Percentiles rank a stretch among this genome's conserved stretches.
These are phyloP conservation scores for Leptographium radiaticola DNA, from an alignment of 2,329 filamentous ascomycete species.

Conservation along the genomic window DNA sequence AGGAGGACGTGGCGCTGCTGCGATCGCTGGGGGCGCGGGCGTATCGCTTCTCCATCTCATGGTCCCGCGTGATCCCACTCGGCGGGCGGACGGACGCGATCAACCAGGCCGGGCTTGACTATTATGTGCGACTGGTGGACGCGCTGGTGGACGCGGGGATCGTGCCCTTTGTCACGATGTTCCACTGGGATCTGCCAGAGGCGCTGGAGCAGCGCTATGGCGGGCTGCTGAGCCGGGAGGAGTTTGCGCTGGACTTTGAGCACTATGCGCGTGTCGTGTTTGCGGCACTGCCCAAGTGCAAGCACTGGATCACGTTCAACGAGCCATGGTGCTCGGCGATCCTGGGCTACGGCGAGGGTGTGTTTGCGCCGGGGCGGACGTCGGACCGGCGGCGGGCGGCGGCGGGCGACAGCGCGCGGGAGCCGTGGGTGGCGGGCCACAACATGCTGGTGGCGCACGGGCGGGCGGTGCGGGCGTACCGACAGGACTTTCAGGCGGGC, in stretches of 20 bases:
- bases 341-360: conserved; percentile 64
- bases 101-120: conserved; percentile 64
- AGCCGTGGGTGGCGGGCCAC: conserved; percentile 76
- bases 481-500: conserved; percentile 61
- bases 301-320: conserved; percentile 85
- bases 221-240: conserved; percentile 64
- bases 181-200: conserved; percentile 81
- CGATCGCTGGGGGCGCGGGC: conserved; percentile 59
- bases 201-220: conserved; percentile 69
- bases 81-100: conserved; percentile 71
- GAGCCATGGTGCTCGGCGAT: conserved; percentile 80
- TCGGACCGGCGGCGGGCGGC: conserved; percentile 60
- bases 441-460: conserved; percentile 70
- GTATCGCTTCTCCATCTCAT: conserved; percentile 78
- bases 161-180: conserved; percentile 67
- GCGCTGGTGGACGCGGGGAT: conserved; percentile 66
- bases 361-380: conserved; percentile 71
- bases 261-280: conserved; percentile 68
- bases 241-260: conserved; percentile 73
- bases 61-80: conserved; percentile 75
- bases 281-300: conserved; percentile 60
- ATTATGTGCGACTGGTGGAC: conserved; percentile 69
- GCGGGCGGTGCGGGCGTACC: conserved; percentile 67
- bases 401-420: conserved; percentile 59
- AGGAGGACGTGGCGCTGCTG: conserved; percentile 64